Base-by-base conservation (phyloP, 768 basidiomycete genomes). In the Lentinula raphanica region DNA sequence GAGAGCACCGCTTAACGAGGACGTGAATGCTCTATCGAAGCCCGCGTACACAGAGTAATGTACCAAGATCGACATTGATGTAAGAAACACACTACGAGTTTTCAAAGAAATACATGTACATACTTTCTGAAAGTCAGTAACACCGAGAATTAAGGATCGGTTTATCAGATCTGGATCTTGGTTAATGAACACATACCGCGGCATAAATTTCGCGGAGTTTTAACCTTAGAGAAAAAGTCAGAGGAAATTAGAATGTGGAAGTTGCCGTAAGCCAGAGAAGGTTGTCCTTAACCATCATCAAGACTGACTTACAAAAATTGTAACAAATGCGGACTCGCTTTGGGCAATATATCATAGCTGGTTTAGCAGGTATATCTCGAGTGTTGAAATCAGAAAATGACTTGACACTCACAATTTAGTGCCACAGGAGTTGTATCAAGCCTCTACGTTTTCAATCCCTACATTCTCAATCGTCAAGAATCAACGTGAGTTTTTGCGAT, bases 291-390 rank as follows among this genome's bases (percentile, higher is more conserved):
- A 54, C 36, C 36, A 44, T 56, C 40, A 56, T 12, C 23, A 17
- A 25, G 7, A 21, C 39, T 54, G 23, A 45, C 5, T n/a, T 7
- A 9, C 23, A 56, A 38, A 36, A 39, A 23, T 21, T 13, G 12
- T 12, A 25, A 7, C n/a, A 29, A 15, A 48, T 57, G 56, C 44
- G 17, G 27, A 42, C 45, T 39, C 44, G 56, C 13, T 27, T 57
- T 23, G 56, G 44, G 0, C 13, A 45, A 38, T 38, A 35, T 23
- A 28, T 57, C 5, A 8, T 39, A 11, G 56, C 56, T 17, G 56
- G 56, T 3, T 3, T 57, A 38, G 46, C 31, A 23, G 56, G 56
- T 57, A 51, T 58, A 69, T 31, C 5, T 28, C 17, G 27, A 29
- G 13, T 7, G 19, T 31, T 5, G 17, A 29, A 5, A 28, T 2